phyloP scores from a whole-genome alignment of 495 filamentous ascomycete genomes.

The Neurospora discreta region DNA sequence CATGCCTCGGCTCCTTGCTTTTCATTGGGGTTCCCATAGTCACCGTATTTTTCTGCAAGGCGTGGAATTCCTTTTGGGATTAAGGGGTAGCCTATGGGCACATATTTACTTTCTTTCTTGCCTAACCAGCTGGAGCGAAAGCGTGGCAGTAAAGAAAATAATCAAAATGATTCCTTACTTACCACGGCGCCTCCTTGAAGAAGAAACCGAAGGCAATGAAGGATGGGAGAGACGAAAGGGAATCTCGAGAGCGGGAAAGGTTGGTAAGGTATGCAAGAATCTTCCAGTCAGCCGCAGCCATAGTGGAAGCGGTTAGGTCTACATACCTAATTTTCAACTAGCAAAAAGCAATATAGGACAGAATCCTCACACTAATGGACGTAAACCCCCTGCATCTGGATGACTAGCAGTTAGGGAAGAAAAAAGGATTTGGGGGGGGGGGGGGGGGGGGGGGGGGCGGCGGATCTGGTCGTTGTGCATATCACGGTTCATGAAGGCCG shows the following conservation, averaged over 20 bases:
- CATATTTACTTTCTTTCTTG: too few relatives aligned
- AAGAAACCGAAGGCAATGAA: constrained; percentile 22
- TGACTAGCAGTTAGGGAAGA: too few relatives aligned
- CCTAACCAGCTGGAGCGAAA: too few relatives aligned
- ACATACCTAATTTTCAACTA: constrained; percentile 50
- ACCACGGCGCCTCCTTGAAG: constrained; percentile 8
- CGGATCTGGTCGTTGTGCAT: too few relatives aligned
- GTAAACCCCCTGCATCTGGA: constrained; percentile 35
- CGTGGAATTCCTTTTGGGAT: not conserved
- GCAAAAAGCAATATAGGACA: constrained; percentile 46
- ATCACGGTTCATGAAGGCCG: too few relatives aligned
- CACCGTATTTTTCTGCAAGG: not conserved
- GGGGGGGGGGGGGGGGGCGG: too few relatives aligned
- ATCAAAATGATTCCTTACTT: constrained; percentile 7
- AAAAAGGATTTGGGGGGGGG: too few relatives aligned
- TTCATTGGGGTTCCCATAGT: not conserved
- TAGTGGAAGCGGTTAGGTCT: constrained; percentile 33
- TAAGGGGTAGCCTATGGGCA: not conserved
- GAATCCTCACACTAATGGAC: constrained; percentile 45
- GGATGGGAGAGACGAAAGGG: not conserved
- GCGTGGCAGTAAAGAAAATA: not conserved
- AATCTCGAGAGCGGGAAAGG: not conserved
- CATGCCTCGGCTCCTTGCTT: not conserved
- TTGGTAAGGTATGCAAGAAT: constrained; percentile 14
- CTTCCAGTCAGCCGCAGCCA: constrained; percentile 16